phyloP scores from a whole-genome alignment of 176 grass and related monocot genomes.

The Elymus sibiricus region DNA sequence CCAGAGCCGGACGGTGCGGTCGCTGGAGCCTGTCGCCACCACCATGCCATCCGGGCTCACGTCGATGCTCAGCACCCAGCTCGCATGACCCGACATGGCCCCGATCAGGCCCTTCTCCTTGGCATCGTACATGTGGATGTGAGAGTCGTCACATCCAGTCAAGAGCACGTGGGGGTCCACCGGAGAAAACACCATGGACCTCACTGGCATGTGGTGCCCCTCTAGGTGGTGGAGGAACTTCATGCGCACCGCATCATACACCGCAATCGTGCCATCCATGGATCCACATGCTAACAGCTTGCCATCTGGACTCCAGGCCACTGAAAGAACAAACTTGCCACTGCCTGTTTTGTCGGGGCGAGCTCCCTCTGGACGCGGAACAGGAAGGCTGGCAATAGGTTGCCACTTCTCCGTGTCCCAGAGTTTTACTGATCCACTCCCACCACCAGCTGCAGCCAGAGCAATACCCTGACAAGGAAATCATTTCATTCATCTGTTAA shows the following conservation, averaged over 20 bases:
- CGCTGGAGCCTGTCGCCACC: constrained; percentile 70
- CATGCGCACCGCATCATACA: constrained; percentile 61
- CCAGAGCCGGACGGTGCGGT: constrained; percentile 77
- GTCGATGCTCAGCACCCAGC: constrained; percentile 82
- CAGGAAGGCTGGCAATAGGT: constrained; percentile 52
- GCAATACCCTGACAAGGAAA: constrained; percentile 53
- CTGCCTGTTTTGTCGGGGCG: constrained; percentile 65
- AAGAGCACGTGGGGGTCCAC: constrained; percentile 84
- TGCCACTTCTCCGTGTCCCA: constrained; percentile 87
- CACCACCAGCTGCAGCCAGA: constrained; percentile 90
- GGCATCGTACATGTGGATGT: constrained; percentile 89
- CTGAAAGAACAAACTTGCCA: constrained; percentile 74
- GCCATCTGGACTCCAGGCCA: constrained; percentile 89
- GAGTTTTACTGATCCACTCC: constrained; percentile 74
- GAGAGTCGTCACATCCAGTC: constrained; percentile 68
- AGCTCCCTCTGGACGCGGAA: constrained; percentile 68
- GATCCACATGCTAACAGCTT: constrained; percentile 76
- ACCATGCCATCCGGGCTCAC: constrained; percentile 74
- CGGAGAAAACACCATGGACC: constrained; percentile 85
- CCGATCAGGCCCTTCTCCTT: constrained; percentile 79
- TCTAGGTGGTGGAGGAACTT: constrained; percentile 93
- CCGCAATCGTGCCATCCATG: constrained; percentile 74
- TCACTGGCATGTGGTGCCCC: constrained; percentile 85
- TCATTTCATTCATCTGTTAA: not conserved
- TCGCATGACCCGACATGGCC: constrained; percentile 76